These are phyloP conservation scores for Paulownia fortunei DNA, from an alignment of 257 asterid genomes.

Conservation along the genomic window DNA sequence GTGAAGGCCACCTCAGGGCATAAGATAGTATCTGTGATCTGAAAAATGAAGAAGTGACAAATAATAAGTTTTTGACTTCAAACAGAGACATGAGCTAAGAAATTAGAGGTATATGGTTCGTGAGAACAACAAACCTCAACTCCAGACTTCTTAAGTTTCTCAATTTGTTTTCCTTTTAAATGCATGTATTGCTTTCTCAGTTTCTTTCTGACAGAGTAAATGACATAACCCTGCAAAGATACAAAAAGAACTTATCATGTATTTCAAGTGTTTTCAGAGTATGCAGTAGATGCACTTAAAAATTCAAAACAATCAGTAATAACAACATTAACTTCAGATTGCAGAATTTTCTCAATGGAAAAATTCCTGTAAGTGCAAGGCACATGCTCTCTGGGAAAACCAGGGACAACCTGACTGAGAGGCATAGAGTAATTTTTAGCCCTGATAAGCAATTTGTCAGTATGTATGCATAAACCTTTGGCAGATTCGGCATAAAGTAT, in stretches of 20 bases:
- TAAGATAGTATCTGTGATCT: slow-evolving; percentile 90
- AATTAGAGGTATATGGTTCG: slow-evolving; percentile 6
- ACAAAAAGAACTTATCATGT: neutral
- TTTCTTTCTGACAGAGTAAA: slow-evolving; percentile 89
- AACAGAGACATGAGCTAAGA: neutral
- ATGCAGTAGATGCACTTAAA: neutral
- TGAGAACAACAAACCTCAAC: slow-evolving; percentile 61
- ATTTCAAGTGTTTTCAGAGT: neutral
- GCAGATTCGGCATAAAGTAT: neutral
- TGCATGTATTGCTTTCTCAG: slow-evolving; percentile 87
- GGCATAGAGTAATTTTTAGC: neutral
- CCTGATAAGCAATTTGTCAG: neutral
- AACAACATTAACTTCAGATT: slow-evolving; percentile 8
- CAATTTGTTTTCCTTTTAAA: slow-evolving; percentile 88
- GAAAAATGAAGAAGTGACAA: slow-evolving; percentile 32
- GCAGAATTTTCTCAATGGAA: neutral
- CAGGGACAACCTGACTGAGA: neutral
- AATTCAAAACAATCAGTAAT: slow-evolving; percentile 6
- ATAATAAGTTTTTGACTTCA: slow-evolving; percentile 9
- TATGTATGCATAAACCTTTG: neutral
- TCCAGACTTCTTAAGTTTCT: slow-evolving; percentile 95
- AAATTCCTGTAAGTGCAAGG: neutral
- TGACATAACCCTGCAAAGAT: slow-evolving; percentile 82
- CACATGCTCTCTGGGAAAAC: neutral
- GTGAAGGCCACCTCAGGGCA: slow-evolving; percentile 97